phyloP scores from a whole-genome alignment of 2,329 filamentous ascomycete species.

The Claviceps lovelessii region DNA sequence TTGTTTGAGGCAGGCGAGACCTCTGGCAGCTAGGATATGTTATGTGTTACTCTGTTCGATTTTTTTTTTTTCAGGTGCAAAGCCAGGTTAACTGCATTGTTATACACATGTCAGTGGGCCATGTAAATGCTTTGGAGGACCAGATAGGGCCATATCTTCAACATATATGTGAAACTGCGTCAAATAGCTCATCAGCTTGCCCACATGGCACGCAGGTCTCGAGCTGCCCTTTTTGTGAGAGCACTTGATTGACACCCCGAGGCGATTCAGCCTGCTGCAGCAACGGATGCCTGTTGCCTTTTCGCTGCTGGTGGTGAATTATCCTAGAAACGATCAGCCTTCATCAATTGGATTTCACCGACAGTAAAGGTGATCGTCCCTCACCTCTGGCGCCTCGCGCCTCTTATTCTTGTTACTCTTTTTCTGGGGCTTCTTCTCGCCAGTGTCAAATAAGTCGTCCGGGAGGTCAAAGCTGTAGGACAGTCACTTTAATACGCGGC shows the following conservation, averaged over 20 bases:
- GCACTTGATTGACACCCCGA: neutral
- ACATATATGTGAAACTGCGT: neutral
- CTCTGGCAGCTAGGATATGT: neutral
- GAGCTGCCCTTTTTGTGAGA: neutral
- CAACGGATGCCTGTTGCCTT: slow-evolving; percentile 27
- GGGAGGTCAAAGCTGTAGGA: slow-evolving; percentile 65
- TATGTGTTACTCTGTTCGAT: neutral
- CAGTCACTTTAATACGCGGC: neutral
- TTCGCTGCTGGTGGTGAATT: slow-evolving; percentile 25
- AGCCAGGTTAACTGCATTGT: slow-evolving; percentile 3
- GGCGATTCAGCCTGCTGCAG: slow-evolving; percentile 21
- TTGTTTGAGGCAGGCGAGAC: neutral
- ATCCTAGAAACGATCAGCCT: slow-evolving; percentile 21
- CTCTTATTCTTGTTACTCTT: slow-evolving; percentile 36
- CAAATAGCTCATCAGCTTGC: neutral
- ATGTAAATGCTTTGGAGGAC: neutral
- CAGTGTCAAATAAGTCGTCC: slow-evolving; percentile 72
- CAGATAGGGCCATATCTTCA: slow-evolving; percentile 3
- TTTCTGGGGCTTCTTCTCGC: slow-evolving; percentile 58
- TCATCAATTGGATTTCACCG: slow-evolving; percentile 5
- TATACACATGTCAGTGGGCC: slow-evolving; percentile 3
- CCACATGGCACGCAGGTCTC: neutral
- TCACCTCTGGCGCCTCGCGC: slow-evolving; percentile 34
- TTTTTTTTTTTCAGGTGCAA: neutral
- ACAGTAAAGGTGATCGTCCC: slow-evolving; percentile 6